A percentile compares a stretch with the other conserved stretches of the same genome.
Conservation (phyloP, 2,329 filamentous ascomycete species). For the Tolypocladium tundrense region DNA sequence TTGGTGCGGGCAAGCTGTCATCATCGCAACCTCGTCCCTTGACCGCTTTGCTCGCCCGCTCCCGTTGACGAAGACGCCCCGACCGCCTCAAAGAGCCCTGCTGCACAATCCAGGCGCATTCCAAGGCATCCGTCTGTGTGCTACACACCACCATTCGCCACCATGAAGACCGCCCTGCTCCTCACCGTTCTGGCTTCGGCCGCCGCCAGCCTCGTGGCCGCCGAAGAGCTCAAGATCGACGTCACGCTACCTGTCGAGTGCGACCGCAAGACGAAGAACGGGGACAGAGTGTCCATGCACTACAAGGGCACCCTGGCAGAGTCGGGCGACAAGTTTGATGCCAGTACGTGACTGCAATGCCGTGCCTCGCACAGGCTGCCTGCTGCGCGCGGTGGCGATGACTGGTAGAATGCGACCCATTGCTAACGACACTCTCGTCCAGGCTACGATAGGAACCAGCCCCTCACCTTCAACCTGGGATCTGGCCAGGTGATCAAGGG, state of each 20-base stretch:
- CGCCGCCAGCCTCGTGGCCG: slow-evolving; percentile 39
- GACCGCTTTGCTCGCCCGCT: neutral
- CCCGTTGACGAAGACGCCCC: neutral
- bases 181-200: slow-evolving; percentile 42
- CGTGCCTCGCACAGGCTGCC: neutral
- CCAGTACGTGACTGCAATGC: slow-evolving; percentile 34
- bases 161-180: slow-evolving; percentile 39
- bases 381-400: neutral
- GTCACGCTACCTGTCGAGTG: slow-evolving; percentile 66
- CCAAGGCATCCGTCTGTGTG: neutral
- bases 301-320: slow-evolving; percentile 72
- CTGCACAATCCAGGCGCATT: neutral
- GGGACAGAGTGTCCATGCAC: slow-evolving; percentile 77
- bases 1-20: neutral
- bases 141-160: slow-evolving; percentile 10
- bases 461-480: slow-evolving; percentile 73
- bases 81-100: neutral
- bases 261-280: slow-evolving; percentile 63
- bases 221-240: slow-evolving; percentile 63
- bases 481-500: slow-evolving; percentile 80
- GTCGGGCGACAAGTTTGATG: slow-evolving; percentile 74
- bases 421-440: slow-evolving; percentile 1
- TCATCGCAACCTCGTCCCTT: neutral
- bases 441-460: slow-evolving; percentile 65
- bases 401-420: too few relatives aligned